Evolutionary conservation across 768 basidiomycete species (phyloP).

Genomic region (Agaricus sinodeliciosus): DNA sequence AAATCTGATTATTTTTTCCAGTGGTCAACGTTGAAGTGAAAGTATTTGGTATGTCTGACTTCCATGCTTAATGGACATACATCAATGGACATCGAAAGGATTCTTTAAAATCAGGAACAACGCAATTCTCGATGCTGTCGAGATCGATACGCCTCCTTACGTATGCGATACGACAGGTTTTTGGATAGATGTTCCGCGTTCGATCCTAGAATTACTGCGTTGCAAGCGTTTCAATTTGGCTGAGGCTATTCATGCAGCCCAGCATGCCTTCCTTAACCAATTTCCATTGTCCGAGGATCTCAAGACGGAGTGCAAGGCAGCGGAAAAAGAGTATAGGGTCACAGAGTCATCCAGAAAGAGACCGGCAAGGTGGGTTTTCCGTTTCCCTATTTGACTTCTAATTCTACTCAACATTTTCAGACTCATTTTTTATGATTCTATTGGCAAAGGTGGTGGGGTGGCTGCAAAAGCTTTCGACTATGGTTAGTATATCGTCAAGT

Average conservation of each 20-base stretch:
- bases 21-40: constrained; percentile 59
- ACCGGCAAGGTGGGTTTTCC: constrained; percentile 48
- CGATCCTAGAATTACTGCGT: constrained; percentile 45
- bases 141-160: constrained; percentile 74
- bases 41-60: constrained; percentile 59
- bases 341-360: constrained; percentile 51
- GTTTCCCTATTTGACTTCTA: not conserved
- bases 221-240: constrained; percentile 57
- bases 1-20: constrained; percentile 17
- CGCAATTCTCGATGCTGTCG: constrained; percentile 67
- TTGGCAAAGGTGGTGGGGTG: constrained; percentile 64
- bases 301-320: constrained; percentile 76
- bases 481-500: constrained; percentile 33
- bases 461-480: constrained; percentile 81
- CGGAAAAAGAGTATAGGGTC: constrained; percentile 65
- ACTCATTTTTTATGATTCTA: constrained; percentile 74
- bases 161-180: constrained; percentile 64
- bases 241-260: constrained; percentile 79
- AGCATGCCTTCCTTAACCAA: constrained; percentile 77
- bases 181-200: constrained; percentile 71
- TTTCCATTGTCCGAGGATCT: constrained; percentile 66
- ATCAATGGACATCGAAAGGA: constrained; percentile 30
- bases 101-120: constrained; percentile 74
- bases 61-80: not conserved
- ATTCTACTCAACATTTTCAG: constrained; percentile 27